A percentile compares a stretch with the other conserved stretches of the same genome.
These are phyloP conservation scores for Gossypium ekmanianum DNA, from an alignment of 345 rosid genomes.

Conservation along the genomic window DNA sequence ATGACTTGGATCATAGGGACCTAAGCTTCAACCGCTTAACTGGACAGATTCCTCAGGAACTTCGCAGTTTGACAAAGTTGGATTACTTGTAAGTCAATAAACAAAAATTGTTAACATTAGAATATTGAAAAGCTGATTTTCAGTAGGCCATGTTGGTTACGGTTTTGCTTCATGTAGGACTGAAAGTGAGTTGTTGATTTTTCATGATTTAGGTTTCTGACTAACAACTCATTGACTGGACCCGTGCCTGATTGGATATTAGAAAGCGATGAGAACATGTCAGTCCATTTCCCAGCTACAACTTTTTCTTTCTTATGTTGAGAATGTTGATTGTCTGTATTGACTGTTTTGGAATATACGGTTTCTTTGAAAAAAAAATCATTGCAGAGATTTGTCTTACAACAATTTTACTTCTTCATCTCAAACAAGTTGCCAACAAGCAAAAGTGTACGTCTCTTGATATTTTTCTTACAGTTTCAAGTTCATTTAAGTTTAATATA, in stretches of 20 bases:
- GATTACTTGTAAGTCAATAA: conserved; percentile 44
- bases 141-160: not conserved
- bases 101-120: not conserved
- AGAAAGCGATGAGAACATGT: conserved; percentile 29
- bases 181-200: not conserved
- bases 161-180: not conserved
- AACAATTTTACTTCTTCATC: conserved; percentile 66
- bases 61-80: conserved; percentile 10
- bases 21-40: conserved; percentile 70
- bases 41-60: conserved; percentile 41
- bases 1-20: conserved; percentile 45
- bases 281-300: conserved; percentile 25
- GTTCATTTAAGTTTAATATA: not conserved
- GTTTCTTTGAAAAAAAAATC: conserved; percentile 1
- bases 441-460: conserved; percentile 41
- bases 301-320: not conserved
- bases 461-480: not conserved
- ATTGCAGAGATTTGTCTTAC: conserved; percentile 76
- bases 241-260: conserved; percentile 49
- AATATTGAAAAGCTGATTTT: not conserved
- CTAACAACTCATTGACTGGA: conserved; percentile 71
- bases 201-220: conserved; percentile 52
- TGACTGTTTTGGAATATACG: not conserved
- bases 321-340: not conserved
- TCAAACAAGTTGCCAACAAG: conserved; percentile 35